phyloP scores from a whole-genome alignment of 2,329 filamentous ascomycete species.

The Hymenoscyphus infarciens region DNA sequence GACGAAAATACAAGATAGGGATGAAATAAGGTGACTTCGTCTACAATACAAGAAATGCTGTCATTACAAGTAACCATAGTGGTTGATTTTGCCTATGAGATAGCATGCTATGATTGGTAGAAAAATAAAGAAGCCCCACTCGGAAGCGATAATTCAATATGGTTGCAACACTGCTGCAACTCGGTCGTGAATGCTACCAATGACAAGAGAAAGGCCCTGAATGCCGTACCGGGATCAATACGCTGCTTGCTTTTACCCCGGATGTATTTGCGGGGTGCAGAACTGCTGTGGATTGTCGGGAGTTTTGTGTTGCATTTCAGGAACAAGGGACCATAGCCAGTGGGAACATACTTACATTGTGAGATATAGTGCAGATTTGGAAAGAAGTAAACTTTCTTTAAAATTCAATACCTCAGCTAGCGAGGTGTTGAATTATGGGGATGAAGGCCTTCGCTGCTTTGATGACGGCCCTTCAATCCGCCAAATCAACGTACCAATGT shows the following conservation, averaged over 20 bases:
- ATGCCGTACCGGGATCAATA: background rate
- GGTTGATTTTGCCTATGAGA: constrained; percentile 9
- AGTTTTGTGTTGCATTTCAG: background rate
- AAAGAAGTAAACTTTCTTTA: background rate
- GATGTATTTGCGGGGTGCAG: constrained; percentile 7
- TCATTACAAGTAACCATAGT: constrained; percentile 7
- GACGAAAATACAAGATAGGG: background rate
- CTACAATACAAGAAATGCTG: constrained; percentile 1
- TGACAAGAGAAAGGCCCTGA: background rate
- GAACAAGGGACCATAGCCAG: background rate
- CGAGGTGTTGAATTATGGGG: background rate
- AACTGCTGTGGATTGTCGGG: background rate
- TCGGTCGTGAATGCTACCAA: constrained; percentile 3
- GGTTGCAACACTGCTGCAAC: background rate
- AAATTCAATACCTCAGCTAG: background rate
- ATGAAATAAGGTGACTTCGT: constrained; percentile 1
- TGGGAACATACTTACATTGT: background rate
- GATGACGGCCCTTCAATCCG: constrained; percentile 2
- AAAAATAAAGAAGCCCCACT: background rate
- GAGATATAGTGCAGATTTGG: background rate
- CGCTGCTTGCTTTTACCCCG: background rate
- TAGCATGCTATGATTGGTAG: background rate
- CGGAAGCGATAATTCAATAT: background rate
- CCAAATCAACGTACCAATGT: background rate
- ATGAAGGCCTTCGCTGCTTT: background rate